phyloP scores from a whole-genome alignment of 306 rosid genomes.

The Canavalia ensiformis region DNA sequence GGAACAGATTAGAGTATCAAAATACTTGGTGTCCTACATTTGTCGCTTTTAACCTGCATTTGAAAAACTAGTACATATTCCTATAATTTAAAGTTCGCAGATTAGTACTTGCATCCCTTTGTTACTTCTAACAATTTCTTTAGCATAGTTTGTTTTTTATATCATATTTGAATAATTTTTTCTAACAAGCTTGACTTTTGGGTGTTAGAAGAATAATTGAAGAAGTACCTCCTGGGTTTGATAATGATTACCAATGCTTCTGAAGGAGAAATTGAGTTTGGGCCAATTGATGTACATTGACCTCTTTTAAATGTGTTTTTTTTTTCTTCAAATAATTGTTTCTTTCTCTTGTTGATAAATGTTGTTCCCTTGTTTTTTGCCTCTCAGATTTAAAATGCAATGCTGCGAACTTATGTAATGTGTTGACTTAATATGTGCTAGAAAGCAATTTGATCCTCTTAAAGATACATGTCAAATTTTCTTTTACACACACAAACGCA shows the following conservation, averaged over 20 bases:
- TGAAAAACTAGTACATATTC: constrained; percentile 10
- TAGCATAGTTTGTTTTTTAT: background rate
- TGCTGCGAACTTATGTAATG: too few species aligned
- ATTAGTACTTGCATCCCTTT: background rate
- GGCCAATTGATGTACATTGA: background rate
- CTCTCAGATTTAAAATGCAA: too few species aligned
- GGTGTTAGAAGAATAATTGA: background rate
- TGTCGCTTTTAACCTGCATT: constrained; percentile 6
- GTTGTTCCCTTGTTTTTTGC: too few species aligned
- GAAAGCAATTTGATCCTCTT: too few species aligned
- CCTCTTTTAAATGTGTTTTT: too few species aligned
- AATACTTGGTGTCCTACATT: background rate
- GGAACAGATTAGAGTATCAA: constrained; percentile 9
- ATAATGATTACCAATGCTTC: background rate
- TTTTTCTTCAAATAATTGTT: too few species aligned
- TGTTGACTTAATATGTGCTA: too few species aligned
- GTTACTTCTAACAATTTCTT: background rate
- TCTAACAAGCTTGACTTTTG: background rate
- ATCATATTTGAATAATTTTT: background rate
- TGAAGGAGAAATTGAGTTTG: background rate
- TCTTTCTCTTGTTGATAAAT: too few species aligned
- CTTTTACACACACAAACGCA: too few species aligned
- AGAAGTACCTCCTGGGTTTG: background rate
- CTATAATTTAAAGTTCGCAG: background rate
- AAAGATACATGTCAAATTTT: too few species aligned